Conservation (phyloP, 2,329 filamentous ascomycete genomes). For the Nemania diffusa region DNA sequence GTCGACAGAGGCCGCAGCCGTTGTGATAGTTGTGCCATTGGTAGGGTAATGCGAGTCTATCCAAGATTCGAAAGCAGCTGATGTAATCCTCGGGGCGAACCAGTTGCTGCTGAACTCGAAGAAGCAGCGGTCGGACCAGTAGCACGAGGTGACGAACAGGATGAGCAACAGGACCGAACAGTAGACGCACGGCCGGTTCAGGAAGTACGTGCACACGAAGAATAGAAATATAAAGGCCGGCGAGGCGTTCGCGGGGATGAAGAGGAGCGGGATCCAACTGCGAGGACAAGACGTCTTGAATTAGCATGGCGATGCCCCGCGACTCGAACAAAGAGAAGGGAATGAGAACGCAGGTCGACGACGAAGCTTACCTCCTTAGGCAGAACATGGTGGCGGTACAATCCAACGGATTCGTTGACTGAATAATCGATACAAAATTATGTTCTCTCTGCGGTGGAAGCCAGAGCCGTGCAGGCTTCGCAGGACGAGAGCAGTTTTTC, state of each 20-base stretch:
- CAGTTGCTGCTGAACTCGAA: conserved; percentile 93
- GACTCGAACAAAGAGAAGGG: neutral
- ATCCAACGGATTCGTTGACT: conserved; percentile 6
- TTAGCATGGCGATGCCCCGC: conserved; percentile 19
- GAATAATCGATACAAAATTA: neutral
- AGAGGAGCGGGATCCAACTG: conserved; percentile 88
- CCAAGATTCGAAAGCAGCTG: conserved; percentile 76
- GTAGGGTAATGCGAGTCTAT: conserved; percentile 51
- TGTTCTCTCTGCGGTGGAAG: neutral
- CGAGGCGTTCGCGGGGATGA: conserved; percentile 87
- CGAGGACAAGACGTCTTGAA: neutral
- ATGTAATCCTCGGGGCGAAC: conserved; percentile 80
- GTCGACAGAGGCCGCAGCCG: conserved; percentile 45
- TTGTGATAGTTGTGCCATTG: conserved; percentile 44
- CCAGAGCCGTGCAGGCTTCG: neutral
- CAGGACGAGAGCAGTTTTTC: neutral
- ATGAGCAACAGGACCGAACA: conserved; percentile 96
- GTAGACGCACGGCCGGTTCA: conserved; percentile 97
- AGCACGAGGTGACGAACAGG: conserved; percentile 90
- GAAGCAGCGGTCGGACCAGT: conserved; percentile 90
- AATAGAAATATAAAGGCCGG: conserved; percentile 88
- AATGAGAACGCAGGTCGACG: neutral
- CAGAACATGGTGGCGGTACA: conserved; percentile 64
- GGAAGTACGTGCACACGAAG: conserved; percentile 92
- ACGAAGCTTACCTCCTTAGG: conserved; percentile 64